Base-by-base conservation (phyloP, 148 eudicot species). In the Hydrangea macrophylla region DNA sequence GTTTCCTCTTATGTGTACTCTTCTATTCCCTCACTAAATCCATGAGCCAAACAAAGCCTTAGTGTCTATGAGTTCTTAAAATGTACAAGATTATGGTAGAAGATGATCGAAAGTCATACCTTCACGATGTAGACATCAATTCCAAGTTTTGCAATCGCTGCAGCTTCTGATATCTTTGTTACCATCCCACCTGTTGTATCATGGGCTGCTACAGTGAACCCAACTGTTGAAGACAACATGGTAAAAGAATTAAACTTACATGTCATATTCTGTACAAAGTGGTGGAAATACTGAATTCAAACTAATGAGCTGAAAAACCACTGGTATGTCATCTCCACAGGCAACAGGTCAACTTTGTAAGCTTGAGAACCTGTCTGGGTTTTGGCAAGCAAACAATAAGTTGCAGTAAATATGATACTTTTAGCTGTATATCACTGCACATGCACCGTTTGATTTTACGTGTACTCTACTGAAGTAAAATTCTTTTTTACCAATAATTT, bases 151-250 rank as follows among this genome's bases (percentile, higher is more conserved):
- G 96, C 96, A 73, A 93, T 90, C 65, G 85, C 82, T 37, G 96
- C 96, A 25, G 98, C 98, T 86, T 93, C 95, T 22, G 95, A 72
- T 73, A 90, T 88, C 79, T 90, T 93, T 59, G 95, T 90, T 44
- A 57, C 81, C 98, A 94, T 94, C 61, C 98, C 98, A 17, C 98
- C 98, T 1, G 98, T 94, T 60, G 98, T 94, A 69, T 94, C 98
- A 66, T 94, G 98, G 45, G 90, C 86, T 15, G 96, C 92, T 73
- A 88, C 98, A 0, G 88, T 88, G 44, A 86, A 80, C 81, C 85
- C 87, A 79, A 88, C 98, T 94, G 89, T 70, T 50, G 23, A 78
- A 37, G 32, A 67, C 5, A 48, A 48, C 23, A 48, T 6, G n/a
- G 53, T 5, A 8, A n/a, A 59, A 12, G 22, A 24, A 2, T 36